Conservation (phyloP, 371 early-diverging fungal species). For the Rhizopus delemar region DNA sequence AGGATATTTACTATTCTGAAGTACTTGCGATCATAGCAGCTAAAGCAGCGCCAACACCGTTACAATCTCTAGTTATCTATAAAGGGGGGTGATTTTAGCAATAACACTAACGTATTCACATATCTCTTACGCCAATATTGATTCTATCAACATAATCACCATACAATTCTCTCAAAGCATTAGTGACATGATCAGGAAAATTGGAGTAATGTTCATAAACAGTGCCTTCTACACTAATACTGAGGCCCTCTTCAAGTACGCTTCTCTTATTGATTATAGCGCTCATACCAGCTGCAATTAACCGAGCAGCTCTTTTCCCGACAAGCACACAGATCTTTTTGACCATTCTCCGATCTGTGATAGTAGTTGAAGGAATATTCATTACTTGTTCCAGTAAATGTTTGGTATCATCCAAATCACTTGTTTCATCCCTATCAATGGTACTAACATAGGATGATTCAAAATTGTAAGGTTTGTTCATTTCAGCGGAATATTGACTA, state of each 20-base stretch:
- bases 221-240: conserved; percentile 86
- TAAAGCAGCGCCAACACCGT: conserved; percentile 78
- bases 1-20: neutral
- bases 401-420: conserved; percentile 67
- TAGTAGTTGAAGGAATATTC: conserved; percentile 65
- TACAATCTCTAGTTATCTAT: conserved; percentile 61
- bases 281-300: conserved; percentile 85
- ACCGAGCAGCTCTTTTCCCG: conserved; percentile 84
- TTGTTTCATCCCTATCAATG: conserved; percentile 78
- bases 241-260: conserved; percentile 54
- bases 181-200: conserved; percentile 74
- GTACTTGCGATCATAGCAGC: conserved; percentile 67
- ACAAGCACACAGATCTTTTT: conserved; percentile 79
- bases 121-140: conserved; percentile 40
- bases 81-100: neutral
- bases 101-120: neutral
- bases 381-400: conserved; percentile 78
- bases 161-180: conserved; percentile 74
- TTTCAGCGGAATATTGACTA: conserved; percentile 62
- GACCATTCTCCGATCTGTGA: conserved; percentile 79
- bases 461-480: conserved; percentile 76
- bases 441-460: conserved; percentile 88
- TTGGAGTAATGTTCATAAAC: conserved; percentile 84
- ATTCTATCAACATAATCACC: conserved; percentile 58
- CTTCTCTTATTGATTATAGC: conserved; percentile 72